Evolutionary conservation across 179 eudicot species (phyloP).

Genomic region (Silene vulgaris): DNA sequence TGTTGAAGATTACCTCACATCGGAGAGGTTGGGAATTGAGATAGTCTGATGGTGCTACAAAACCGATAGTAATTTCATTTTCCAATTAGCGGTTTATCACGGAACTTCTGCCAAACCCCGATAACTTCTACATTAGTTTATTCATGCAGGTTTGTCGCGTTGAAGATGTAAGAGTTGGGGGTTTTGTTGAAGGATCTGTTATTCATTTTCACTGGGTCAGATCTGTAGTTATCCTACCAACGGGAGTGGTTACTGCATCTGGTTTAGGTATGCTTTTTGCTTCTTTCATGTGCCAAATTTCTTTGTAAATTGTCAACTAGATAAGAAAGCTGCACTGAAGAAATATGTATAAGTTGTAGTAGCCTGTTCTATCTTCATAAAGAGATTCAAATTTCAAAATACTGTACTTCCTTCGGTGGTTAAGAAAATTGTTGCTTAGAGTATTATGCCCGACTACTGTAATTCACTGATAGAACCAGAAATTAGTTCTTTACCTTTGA

Average conservation of each 20-base stretch:
- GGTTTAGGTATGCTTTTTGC: constrained; percentile 59
- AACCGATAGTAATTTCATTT: constrained; percentile 6
- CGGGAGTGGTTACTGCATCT: constrained; percentile 75
- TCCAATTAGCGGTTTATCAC: background rate
- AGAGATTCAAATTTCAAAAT: background rate
- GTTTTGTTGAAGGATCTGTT: constrained; percentile 74
- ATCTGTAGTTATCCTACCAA: constrained; percentile 47
- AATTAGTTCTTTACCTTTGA: background rate
- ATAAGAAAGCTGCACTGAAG: background rate
- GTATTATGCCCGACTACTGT: background rate
- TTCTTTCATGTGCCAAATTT: constrained; percentile 10
- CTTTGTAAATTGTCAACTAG: background rate
- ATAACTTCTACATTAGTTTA: constrained; percentile 9
- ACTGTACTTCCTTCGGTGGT: background rate
- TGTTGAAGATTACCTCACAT: background rate
- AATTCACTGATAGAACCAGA: background rate
- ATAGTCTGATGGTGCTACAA: background rate
- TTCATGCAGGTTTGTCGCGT: constrained; percentile 73
- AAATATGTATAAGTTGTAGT: background rate
- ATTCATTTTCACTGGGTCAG: constrained; percentile 90
- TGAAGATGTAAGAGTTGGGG: constrained; percentile 70
- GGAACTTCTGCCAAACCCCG: background rate
- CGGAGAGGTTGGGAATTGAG: background rate
- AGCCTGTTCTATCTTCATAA: background rate
- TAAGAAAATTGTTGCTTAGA: background rate